phyloP scores from a whole-genome alignment of 148 eudicot genomes.

The Amaranthus cruentus region DNA sequence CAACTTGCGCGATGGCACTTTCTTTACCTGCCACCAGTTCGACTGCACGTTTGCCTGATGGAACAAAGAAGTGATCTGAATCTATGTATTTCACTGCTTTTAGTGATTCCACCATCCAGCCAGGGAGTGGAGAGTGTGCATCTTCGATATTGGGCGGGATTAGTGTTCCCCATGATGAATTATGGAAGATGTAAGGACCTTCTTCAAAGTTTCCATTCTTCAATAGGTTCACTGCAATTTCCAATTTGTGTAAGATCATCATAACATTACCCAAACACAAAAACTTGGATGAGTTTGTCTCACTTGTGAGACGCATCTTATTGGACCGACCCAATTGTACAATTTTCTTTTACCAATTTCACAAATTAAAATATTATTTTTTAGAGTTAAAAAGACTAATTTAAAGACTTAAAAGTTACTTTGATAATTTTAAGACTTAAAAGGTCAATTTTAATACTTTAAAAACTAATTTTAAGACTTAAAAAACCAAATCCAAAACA shows the following conservation, averaged over 20 bases:
- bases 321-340: too few relatives aligned
- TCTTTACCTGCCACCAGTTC: constrained; percentile 91
- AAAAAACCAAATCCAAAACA: too few relatives aligned
- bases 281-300: too few relatives aligned
- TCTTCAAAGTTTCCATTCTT: constrained; percentile 88
- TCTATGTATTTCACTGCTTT: constrained; percentile 92
- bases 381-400: too few relatives aligned
- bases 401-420: too few relatives aligned
- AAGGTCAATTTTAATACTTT: too few relatives aligned
- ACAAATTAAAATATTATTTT: too few relatives aligned
- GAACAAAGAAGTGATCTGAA: constrained; percentile 69
- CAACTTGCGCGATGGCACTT: constrained; percentile 76
- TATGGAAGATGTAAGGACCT: constrained; percentile 80
- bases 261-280: neutral
- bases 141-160: constrained; percentile 93
- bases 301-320: too few relatives aligned
- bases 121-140: constrained; percentile 79
- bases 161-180: constrained; percentile 76
- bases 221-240: constrained; percentile 48
- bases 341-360: too few relatives aligned
- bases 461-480: too few relatives aligned
- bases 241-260: neutral
- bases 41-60: constrained; percentile 55
- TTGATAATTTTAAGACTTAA: too few relatives aligned
- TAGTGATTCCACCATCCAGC: constrained; percentile 85